Conservation (phyloP, 768 basidiomycete genomes). For the Clitopilus hobsonii region DNA sequence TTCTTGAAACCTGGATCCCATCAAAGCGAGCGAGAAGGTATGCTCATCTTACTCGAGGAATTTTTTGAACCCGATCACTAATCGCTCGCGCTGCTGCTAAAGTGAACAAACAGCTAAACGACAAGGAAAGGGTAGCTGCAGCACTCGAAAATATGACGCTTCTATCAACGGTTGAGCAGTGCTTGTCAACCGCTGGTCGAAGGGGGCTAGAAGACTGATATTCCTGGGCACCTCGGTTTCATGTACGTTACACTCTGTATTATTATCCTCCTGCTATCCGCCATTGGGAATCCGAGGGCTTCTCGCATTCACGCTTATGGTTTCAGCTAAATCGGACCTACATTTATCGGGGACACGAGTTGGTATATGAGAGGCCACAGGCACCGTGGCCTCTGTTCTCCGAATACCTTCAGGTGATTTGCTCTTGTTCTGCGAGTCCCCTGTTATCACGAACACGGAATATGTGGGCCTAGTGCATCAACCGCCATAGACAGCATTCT, state of each 20-base stretch:
- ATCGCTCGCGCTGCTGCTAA: not conserved
- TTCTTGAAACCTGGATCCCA: slow-evolving; percentile 91
- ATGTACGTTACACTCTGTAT: not conserved
- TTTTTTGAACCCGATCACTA: not conserved
- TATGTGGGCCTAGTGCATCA: too few relatives aligned
- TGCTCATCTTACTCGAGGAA: slow-evolving; percentile 18
- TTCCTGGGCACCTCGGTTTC: not conserved
- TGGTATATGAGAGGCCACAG: too few relatives aligned
- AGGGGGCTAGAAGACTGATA: slow-evolving; percentile 19
- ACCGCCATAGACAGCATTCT: too few relatives aligned
- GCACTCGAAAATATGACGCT: slow-evolving; percentile 90
- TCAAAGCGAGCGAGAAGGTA: slow-evolving; percentile 88
- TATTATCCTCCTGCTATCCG: too few relatives aligned
- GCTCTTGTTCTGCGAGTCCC: too few relatives aligned
- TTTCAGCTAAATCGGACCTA: too few relatives aligned
- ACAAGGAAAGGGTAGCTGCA: slow-evolving; percentile 97
- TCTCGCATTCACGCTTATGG: too few relatives aligned
- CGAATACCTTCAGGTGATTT: too few relatives aligned
- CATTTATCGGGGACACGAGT: too few relatives aligned
- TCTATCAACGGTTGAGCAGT: slow-evolving; percentile 80
- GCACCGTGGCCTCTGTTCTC: too few relatives aligned
- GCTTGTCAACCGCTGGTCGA: slow-evolving; percentile 31
- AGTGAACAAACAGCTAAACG: slow-evolving; percentile 99
- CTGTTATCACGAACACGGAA: too few relatives aligned
- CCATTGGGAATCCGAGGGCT: too few relatives aligned